Conservation (phyloP, 2,329 filamentous ascomycete species). For the Aspergillus sclerotialis region DNA sequence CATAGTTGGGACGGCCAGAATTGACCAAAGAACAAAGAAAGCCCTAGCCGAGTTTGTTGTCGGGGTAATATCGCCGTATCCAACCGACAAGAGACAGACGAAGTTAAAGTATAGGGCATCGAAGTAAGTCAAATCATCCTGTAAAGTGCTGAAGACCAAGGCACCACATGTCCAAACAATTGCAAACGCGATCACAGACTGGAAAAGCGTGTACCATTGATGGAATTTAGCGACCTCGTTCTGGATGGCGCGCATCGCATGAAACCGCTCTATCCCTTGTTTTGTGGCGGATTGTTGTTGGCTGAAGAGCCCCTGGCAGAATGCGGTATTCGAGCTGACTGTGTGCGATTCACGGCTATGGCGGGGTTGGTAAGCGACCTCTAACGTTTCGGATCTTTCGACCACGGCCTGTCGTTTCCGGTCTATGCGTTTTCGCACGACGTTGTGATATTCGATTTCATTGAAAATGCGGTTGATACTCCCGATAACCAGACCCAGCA, state of each 20-base stretch:
- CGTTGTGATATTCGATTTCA: conserved; percentile 55
- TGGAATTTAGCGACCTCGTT: conserved; percentile 56
- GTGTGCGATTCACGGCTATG: not conserved
- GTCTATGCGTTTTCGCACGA: conserved; percentile 54
- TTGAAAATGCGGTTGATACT: conserved; percentile 64
- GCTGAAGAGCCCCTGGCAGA: conserved; percentile 16
- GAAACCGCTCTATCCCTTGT: conserved; percentile 63
- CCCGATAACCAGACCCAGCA: conserved; percentile 73
- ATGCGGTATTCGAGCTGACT: conserved; percentile 12
- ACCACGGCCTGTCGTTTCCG: conserved; percentile 49
- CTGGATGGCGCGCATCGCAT: conserved; percentile 77
- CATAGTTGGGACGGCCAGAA: conserved; percentile 80
- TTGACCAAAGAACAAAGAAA: conserved; percentile 90
- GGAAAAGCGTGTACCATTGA: conserved; percentile 64
- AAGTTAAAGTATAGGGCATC: conserved; percentile 81
- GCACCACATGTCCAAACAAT: conserved; percentile 77
- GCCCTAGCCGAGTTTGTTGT: conserved; percentile 70
- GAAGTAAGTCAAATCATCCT: conserved; percentile 63
- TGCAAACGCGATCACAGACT: conserved; percentile 62
- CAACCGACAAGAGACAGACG: conserved; percentile 74
- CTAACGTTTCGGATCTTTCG: conserved; percentile 47
- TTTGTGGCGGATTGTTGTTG: conserved; percentile 51
- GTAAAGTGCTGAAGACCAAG: conserved; percentile 61
- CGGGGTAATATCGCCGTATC: conserved; percentile 75
- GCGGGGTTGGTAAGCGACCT: too few species aligned